phyloP scores from a whole-genome alignment of 345 rosid genomes.

The Turnera subulata region DNA sequence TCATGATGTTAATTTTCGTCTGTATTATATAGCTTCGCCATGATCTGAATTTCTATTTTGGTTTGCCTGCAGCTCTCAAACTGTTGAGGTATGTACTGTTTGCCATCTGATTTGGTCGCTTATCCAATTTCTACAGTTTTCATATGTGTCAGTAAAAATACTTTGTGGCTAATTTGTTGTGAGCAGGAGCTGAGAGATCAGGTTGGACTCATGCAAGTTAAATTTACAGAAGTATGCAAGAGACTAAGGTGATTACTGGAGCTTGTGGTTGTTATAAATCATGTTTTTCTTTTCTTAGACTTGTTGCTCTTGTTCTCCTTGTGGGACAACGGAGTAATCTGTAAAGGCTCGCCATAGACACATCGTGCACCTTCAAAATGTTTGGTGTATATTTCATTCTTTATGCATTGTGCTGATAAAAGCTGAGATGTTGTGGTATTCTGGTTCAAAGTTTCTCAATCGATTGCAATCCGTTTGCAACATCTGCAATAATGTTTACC shows the following conservation, averaged over 20 bases:
- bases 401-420: no score
- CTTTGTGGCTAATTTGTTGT: slow-evolving; percentile 23
- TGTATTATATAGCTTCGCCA: slow-evolving; percentile 7
- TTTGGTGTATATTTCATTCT: no score
- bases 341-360: no score
- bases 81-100: slow-evolving; percentile 54
- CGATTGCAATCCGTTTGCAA: no score
- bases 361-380: no score
- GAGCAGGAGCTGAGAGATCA: slow-evolving; percentile 63
- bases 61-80: slow-evolving; percentile 53
- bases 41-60: slow-evolving; percentile 23
- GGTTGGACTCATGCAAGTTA: slow-evolving; percentile 51
- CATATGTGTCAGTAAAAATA: slow-evolving; percentile 6
- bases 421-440: no score
- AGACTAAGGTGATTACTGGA: slow-evolving; percentile 64
- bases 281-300: slow-evolving; percentile 6
- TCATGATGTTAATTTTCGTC: slow-evolving; percentile 9
- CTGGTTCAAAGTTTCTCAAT: no score
- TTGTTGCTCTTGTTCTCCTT: background rate
- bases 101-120: background rate
- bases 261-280: slow-evolving; percentile 15
- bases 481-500: no score
- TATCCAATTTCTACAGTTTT: slow-evolving; percentile 2
- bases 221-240: slow-evolving; percentile 59
- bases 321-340: background rate